Evolutionary conservation across 1,284 basidiomycete species (phyloP), one percentile per base, ranked within the genome.

Genomic region (Ustilago hordei): DNA sequence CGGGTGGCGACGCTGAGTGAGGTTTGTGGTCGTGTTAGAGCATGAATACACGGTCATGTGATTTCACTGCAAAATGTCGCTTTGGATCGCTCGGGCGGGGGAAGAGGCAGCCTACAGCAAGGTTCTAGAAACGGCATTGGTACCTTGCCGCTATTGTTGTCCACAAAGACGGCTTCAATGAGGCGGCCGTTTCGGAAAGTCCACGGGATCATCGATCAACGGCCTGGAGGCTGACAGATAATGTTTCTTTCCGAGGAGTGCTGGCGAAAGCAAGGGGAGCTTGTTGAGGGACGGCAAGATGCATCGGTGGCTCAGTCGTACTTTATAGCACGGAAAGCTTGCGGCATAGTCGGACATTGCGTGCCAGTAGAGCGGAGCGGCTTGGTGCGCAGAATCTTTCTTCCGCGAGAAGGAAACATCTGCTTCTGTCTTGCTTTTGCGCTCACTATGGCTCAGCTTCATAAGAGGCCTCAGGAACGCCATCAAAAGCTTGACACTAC

Each of bases 41-140:
- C 19, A 19, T 19, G 19, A 19, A 1, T 19, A 19, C 19, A 19
- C 19, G 19, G 19, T 19, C 19, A 19, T 19, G 19, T 19, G 19
- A 19, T 19, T 19, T 19, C 19, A 19, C 19, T 28, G 2, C 23
- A 28, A 28, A 3, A 3, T 48, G 43, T 58, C 56, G 28, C 56
- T 19, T n/a, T 48, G 45, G n/a, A 48, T 58, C 43, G n/a, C 31
- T 34, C 36, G 23, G 23, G 23, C 23, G 3, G 23, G 23, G 23
- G 23, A 23, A 23, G 23, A 23, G 23, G 23, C 23, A 28, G 48
- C 31, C 48, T 50, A 13, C 48, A 28, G 28, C 15, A 32, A 31
- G 48, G 48, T 7, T 50, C 48, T 4, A 50, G 28, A 13, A 23
- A 50, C 32, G 48, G 48, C 48, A 50, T 50, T 7, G 48, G 48